A percentile compares a stretch with the other conserved stretches of the same genome.
These are phyloP conservation scores for Termitomyces sp. DNA, from an alignment of 768 basidiomycete species.

Conservation along the genomic window DNA sequence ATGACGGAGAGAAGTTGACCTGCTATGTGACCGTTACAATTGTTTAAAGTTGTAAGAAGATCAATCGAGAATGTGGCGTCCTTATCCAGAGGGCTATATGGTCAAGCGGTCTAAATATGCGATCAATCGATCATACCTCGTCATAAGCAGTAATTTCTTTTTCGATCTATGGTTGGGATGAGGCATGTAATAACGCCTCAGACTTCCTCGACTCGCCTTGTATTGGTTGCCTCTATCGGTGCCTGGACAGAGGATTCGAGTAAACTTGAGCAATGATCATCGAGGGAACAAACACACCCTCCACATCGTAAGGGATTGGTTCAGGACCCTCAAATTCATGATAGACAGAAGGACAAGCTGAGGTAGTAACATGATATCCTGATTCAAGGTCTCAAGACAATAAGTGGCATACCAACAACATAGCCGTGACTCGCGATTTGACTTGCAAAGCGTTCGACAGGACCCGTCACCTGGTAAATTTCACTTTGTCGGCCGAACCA, in stretches of 20 bases:
- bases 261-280: conserved; percentile 1
- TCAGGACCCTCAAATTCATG: conserved; percentile 93
- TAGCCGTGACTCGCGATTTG: conserved; percentile 87
- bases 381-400: neutral
- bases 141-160: conserved; percentile 87
- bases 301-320: conserved; percentile 80
- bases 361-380: neutral
- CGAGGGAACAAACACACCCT: conserved; percentile 41
- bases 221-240: conserved; percentile 91
- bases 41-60: conserved; percentile 61
- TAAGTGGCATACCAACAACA: conserved; percentile 57
- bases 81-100: conserved; percentile 27
- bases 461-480: conserved; percentile 96
- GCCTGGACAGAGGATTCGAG: conserved; percentile 31
- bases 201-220: conserved; percentile 48
- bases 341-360: conserved; percentile 81
- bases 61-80: conserved; percentile 79
- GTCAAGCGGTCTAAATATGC: neutral
- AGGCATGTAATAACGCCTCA: neutral
- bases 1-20: conserved; percentile 29
- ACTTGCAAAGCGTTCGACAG: conserved; percentile 88
- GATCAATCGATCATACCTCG: conserved; percentile 62
- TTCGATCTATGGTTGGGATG: conserved; percentile 54
- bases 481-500: conserved; percentile 44
- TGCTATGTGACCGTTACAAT: conserved; percentile 91